Evolutionary conservation across 169 alveolate species (phyloP), one percentile per base, ranked within the genome.

Genomic region (Hepatocystis sp.): DNA sequence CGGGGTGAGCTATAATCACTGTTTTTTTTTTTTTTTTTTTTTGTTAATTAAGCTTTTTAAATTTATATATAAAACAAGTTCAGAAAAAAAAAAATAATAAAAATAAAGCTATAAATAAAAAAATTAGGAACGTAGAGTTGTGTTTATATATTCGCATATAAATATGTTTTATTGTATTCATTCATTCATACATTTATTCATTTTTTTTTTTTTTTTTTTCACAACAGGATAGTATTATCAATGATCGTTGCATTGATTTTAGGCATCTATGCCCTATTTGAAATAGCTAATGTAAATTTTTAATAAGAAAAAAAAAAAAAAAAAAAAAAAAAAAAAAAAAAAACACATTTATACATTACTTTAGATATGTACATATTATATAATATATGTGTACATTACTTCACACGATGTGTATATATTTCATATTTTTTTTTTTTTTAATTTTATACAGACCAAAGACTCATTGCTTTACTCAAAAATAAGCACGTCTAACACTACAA

Each of bases 381-480:
- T 4, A 27, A 40, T 64, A n/a, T 64, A 21, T 5, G 3, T 40
- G 8, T 4, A 5, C n/a, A 25, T 64, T n/a, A n/a, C n/a, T n/a
- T n/a, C n/a, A n/a, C n/a, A n/a, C n/a, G n/a, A n/a, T n/a, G n/a
- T n/a, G n/a, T n/a, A n/a, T n/a, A n/a, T n/a, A n/a, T 4, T 44
- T 10, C 13, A 2, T 40, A 13, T 56, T 3, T 21, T 0, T 56
- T 28, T 56, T 11, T 10, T 10, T 44, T 17, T 30, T 36, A 23
- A 32, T 17, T 58, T 39, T 58, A 21, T 44, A 2, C 60, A 71
- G 86, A 71, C 86, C 17, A 71, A 71, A 40, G 86, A 71, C 36
- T 71, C 86, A 19, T 27, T 71, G 76, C 19, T 71, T 25, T 58
- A 71, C 30, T 71, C 86, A 30, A 71, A 71, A 27, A 71, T 71